phyloP scores from a whole-genome alignment of 2,329 filamentous ascomycete species.

The Teratosphaeriaceae sp. region DNA sequence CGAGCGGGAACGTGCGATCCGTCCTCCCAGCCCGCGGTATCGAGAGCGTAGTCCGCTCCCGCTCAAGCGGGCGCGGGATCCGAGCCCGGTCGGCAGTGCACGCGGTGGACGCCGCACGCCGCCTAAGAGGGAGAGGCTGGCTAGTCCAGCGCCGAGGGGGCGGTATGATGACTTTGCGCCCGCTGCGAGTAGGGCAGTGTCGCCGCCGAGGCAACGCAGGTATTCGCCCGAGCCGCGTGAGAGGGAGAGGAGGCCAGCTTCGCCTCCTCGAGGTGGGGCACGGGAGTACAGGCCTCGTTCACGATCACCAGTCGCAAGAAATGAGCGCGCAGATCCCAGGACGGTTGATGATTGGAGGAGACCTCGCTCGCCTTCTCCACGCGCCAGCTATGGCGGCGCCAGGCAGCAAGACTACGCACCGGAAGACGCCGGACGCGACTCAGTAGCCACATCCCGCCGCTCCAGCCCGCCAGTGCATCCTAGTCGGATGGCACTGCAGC shows the following conservation, averaged over 20 bases:
- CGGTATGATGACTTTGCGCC: conserved; percentile 42
- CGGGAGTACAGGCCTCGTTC: conserved; percentile 43
- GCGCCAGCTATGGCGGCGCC: conserved; percentile 25
- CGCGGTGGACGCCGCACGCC: conserved; percentile 38
- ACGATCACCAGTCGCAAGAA: conserved; percentile 48
- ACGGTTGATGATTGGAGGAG: conserved; percentile 46
- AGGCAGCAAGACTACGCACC: conserved; percentile 29
- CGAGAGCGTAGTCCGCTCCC: conserved; percentile 38
- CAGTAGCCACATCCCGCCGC: conserved; percentile 51
- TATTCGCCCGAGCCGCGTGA: conserved; percentile 37
- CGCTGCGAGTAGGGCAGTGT: conserved; percentile 30
- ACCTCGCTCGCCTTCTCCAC: conserved; percentile 50
- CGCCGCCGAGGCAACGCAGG: conserved; percentile 32
- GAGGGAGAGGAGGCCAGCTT: conserved; percentile 30
- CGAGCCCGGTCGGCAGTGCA: conserved; percentile 43
- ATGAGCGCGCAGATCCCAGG: conserved; percentile 42
- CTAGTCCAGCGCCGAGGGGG: conserved; percentile 31
- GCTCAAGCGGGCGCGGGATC: conserved; percentile 38
- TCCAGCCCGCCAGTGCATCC: conserved; percentile 55
- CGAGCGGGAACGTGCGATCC: conserved; percentile 11
- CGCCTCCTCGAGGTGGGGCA: conserved; percentile 22
- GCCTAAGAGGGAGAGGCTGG: conserved; percentile 34
- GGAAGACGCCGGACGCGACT: conserved; percentile 48
- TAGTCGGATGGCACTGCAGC: conserved; percentile 41
- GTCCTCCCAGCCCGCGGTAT: conserved; percentile 31